A percentile compares a stretch with the other conserved stretches of the same genome.
Conservation (phyloP, 2,329 filamentous ascomycete genomes). For the Monosporascus sp. region DNA sequence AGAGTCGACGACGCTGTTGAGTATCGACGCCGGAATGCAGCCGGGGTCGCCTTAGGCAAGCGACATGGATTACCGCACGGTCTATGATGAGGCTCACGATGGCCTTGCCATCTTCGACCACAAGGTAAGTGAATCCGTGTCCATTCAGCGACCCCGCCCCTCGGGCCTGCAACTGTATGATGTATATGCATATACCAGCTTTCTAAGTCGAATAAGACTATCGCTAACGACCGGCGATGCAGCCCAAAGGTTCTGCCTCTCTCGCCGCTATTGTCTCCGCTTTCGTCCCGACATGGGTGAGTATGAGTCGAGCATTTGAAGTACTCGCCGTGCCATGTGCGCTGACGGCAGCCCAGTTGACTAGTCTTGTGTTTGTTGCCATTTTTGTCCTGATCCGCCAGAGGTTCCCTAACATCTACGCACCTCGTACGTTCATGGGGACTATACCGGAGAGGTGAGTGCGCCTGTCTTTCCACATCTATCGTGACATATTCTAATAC, state of each 20-base stretch:
- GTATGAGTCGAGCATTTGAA: conserved; percentile 1
- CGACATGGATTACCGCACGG: background rate
- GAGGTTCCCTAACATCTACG: conserved; percentile 21
- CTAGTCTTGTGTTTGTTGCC: conserved; percentile 18
- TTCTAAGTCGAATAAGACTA: no score
- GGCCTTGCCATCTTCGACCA: background rate
- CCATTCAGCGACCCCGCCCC: no score
- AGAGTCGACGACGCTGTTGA: no score
- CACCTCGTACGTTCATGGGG: conserved; percentile 23
- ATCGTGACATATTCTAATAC: background rate
- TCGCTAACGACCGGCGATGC: background rate
- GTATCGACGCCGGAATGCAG: background rate
- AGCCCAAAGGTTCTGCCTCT: conserved; percentile 24
- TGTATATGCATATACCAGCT: no score
- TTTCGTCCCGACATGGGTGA: conserved; percentile 24
- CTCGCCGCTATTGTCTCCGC: conserved; percentile 22
- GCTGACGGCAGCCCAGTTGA: conserved; percentile 15
- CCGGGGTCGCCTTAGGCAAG: background rate
- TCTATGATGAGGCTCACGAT: background rate
- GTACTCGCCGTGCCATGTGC: background rate
- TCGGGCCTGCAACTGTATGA: no score
- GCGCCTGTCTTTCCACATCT: background rate
- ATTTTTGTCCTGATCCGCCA: conserved; percentile 23
- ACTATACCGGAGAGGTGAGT: conserved; percentile 23
- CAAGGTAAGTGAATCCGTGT: background rate